These are phyloP conservation scores for Pythium dissimile DNA, from an alignment of 352 stramenopile species.

Conservation along the genomic window DNA sequence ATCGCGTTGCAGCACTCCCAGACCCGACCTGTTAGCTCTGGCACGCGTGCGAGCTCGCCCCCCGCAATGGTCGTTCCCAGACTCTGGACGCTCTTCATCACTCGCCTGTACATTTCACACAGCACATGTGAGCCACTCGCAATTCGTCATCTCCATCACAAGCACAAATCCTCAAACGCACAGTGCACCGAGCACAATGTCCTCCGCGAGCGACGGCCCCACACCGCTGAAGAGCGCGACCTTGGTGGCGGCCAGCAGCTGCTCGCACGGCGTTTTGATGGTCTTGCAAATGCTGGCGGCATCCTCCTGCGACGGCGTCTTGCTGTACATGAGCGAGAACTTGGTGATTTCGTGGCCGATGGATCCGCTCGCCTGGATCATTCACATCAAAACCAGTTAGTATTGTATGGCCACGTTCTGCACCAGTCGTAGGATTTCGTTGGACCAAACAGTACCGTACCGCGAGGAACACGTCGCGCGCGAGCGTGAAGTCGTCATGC, in stretches of 20 bases:
- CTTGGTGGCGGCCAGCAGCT: constrained; percentile 70
- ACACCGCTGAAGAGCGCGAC: constrained; percentile 78
- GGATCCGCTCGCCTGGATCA: constrained; percentile 47
- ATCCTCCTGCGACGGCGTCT: constrained; percentile 64
- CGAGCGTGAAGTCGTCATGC: constrained; percentile 71
- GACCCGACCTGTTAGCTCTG: constrained; percentile 75
- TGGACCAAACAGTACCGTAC: constrained; percentile 29
- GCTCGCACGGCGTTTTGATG: constrained; percentile 72
- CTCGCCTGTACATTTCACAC: constrained; percentile 30
- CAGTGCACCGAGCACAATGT: constrained; percentile 69
- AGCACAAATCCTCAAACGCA: constrained; percentile 22
- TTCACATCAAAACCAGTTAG: no score
- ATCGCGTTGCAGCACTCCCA: constrained; percentile 73
- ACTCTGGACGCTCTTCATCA: constrained; percentile 73
- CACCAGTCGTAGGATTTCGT: no score
- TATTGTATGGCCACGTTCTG: no score
- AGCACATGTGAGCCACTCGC: no score
- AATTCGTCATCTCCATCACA: background rate
- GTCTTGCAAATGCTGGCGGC: constrained; percentile 74
- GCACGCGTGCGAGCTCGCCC: constrained; percentile 47
- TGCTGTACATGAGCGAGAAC: constrained; percentile 85
- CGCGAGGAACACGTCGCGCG: constrained; percentile 75
- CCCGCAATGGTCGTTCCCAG: constrained; percentile 42
- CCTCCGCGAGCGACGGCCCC: constrained; percentile 67
- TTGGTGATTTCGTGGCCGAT: constrained; percentile 85